These are phyloP conservation scores for Vicia faba DNA, from an alignment of 306 rosid genomes.

Conservation along the genomic window DNA sequence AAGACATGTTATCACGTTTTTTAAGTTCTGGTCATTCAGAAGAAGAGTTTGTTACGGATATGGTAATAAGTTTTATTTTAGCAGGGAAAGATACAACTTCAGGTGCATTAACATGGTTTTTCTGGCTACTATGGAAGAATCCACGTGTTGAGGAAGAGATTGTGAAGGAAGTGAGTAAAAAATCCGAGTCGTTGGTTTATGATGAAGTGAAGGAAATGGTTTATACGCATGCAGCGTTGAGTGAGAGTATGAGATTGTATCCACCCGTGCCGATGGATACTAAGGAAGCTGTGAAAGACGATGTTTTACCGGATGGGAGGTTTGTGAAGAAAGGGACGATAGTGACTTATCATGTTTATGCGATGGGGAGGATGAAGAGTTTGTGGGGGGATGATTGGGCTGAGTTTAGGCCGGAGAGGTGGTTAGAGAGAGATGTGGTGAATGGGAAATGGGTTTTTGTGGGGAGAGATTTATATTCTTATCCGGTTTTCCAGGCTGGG, in stretches of 20 bases:
- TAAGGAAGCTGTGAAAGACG: slow-evolving; percentile 51
- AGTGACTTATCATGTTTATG: slow-evolving; percentile 58
- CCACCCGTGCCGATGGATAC: slow-evolving; percentile 66
- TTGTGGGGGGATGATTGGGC: slow-evolving; percentile 76
- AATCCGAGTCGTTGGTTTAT: neutral
- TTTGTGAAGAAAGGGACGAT: slow-evolving; percentile 59
- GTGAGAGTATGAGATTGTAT: slow-evolving; percentile 81
- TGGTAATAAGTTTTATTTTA: slow-evolving; percentile 69
- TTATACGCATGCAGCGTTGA: slow-evolving; percentile 73
- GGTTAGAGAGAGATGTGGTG: slow-evolving; percentile 46
- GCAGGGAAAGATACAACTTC: slow-evolving; percentile 73
- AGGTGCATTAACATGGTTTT: slow-evolving; percentile 69
- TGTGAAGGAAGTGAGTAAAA: slow-evolving; percentile 45
- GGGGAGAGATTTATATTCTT: slow-evolving; percentile 46
- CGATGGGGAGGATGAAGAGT: slow-evolving; percentile 65
- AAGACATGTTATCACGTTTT: slow-evolving; percentile 62
- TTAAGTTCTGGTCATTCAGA: slow-evolving; percentile 53
- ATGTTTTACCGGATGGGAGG: slow-evolving; percentile 71
- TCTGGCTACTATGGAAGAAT: slow-evolving; percentile 60
- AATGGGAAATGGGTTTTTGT: slow-evolving; percentile 52
- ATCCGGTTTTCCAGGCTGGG: slow-evolving; percentile 84
- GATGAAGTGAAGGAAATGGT: slow-evolving; percentile 69
- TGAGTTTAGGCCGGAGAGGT: slow-evolving; percentile 67
- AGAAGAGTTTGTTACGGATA: slow-evolving; percentile 58
- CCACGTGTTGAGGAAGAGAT: slow-evolving; percentile 53